These are phyloP conservation scores for Pinus taeda DNA, from an alignment of 75 land plant genomes.

Conservation along the genomic window DNA sequence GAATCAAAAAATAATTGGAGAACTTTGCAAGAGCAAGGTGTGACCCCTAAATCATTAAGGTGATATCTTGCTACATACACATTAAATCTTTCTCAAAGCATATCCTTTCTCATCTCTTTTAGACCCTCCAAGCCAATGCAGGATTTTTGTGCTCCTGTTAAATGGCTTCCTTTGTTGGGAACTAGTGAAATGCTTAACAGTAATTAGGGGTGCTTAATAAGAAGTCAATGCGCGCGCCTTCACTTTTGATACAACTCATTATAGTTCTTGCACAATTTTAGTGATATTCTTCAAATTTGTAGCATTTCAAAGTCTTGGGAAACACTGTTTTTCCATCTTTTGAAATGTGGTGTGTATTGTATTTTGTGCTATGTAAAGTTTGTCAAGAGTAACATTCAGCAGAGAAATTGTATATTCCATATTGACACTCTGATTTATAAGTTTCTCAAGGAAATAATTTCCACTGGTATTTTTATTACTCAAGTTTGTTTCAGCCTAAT, in stretches of 20 bases:
- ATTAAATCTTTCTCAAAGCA: too few species aligned
- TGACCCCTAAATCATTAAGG: too few species aligned
- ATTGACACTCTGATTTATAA: background rate
- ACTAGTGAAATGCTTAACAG: too few species aligned
- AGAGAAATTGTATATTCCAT: background rate
- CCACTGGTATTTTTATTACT: background rate
- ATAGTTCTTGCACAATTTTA: background rate
- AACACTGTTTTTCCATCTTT: background rate
- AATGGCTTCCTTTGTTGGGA: too few species aligned
- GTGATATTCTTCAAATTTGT: background rate
- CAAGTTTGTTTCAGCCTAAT: background rate
- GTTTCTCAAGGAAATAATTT: background rate
- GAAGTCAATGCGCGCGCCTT: background rate
- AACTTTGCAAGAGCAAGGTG: too few species aligned
- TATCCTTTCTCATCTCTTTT: too few species aligned
- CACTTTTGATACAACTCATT: background rate
- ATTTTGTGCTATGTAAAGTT: background rate
- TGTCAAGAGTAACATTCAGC: background rate
- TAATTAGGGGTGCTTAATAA: too few species aligned
- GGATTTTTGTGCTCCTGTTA: too few species aligned
- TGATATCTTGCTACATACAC: too few species aligned
- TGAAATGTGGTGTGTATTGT: background rate
- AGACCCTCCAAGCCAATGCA: too few species aligned
- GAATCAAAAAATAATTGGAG: too few species aligned
- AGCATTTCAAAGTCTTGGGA: background rate